These are phyloP conservation scores for Leccinum ochraceum DNA, from an alignment of 768 basidiomycete genomes.

Conservation along the genomic window DNA sequence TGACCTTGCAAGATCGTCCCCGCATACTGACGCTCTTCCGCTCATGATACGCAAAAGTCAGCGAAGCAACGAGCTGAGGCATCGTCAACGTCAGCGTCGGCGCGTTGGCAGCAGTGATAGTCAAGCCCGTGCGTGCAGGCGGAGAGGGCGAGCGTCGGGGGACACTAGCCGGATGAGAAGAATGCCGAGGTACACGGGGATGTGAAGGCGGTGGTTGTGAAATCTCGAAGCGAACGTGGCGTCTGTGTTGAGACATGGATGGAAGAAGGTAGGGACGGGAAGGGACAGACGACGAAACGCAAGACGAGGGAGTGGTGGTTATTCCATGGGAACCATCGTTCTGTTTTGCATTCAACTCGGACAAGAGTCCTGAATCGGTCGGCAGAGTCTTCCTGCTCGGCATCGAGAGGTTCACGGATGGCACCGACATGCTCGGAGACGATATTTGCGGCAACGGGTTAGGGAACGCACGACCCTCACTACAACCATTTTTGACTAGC, in stretches of 20 bases:
- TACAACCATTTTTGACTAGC: slow-evolving; percentile 35
- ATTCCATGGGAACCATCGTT: neutral
- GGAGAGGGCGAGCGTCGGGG: slow-evolving; percentile 30
- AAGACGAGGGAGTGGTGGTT: neutral
- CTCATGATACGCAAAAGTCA: slow-evolving; percentile 30
- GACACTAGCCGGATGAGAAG: slow-evolving; percentile 6
- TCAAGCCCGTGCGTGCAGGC: slow-evolving; percentile 17
- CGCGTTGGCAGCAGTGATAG: neutral
- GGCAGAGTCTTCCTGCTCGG: slow-evolving; percentile 11
- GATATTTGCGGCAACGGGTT: slow-evolving; percentile 24
- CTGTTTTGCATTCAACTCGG: slow-evolving; percentile 1
- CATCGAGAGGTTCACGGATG: slow-evolving; percentile 20
- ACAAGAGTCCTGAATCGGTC: slow-evolving; percentile 1
- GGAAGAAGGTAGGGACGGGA: slow-evolving; percentile 5
- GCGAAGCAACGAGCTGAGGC: slow-evolving; percentile 34
- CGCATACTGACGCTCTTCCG: slow-evolving; percentile 22
- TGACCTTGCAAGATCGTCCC: slow-evolving; percentile 11
- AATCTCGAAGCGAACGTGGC: slow-evolving; percentile 28
- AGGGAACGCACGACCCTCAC: slow-evolving; percentile 21
- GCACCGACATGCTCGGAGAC: slow-evolving; percentile 25
- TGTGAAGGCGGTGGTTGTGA: neutral
- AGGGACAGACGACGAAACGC: slow-evolving; percentile 5
- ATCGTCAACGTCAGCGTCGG: slow-evolving; percentile 28
- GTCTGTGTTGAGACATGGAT: slow-evolving; percentile 12
- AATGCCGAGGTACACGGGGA: slow-evolving; percentile 1